A percentile compares a stretch with the other conserved stretches of the same genome.
Evolutionary conservation across 2,329 filamentous ascomycete species (phyloP).

Genomic region (Blastomyces gilchristii): DNA sequence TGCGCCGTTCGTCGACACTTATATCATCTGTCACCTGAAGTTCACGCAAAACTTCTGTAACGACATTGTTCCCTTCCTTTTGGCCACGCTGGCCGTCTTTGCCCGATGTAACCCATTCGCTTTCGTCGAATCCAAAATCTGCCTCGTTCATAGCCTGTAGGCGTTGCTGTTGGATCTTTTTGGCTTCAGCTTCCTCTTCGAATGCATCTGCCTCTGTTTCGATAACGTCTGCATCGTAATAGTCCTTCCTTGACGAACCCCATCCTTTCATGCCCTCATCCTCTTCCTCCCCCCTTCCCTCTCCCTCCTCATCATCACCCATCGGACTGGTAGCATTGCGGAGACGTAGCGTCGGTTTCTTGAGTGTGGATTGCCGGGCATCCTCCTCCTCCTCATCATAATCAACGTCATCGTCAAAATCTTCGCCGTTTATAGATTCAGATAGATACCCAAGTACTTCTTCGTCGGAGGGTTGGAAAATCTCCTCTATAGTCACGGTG

Average conservation of each 20-base stretch:
- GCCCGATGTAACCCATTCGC: constrained; percentile 63
- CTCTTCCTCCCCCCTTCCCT: constrained; percentile 47
- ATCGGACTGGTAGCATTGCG: constrained; percentile 17
- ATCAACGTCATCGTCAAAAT: constrained; percentile 30
- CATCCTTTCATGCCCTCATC: constrained; percentile 59
- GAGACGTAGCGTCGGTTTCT: constrained; percentile 17
- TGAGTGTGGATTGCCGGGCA: constrained; percentile 16
- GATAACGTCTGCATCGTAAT: constrained; percentile 78
- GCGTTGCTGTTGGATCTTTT: constrained; percentile 81
- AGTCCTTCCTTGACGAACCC: constrained; percentile 79
- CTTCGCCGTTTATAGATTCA: constrained; percentile 39
- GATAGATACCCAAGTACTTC: constrained; percentile 47
- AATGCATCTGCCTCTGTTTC: constrained; percentile 64
- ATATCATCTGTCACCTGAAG: constrained; percentile 72
- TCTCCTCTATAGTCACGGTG: constrained; percentile 38
- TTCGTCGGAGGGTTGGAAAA: constrained; percentile 51
- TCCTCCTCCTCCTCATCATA: constrained; percentile 26
- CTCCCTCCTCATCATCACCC: constrained; percentile 27
- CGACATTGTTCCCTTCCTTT: constrained; percentile 45
- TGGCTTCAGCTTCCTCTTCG: constrained; percentile 86
- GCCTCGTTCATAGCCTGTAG: constrained; percentile 77
- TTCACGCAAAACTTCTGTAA: constrained; percentile 79
- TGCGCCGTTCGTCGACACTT: constrained; percentile 60
- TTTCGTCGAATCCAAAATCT: constrained; percentile 87
- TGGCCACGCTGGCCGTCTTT: constrained; percentile 41